These are phyloP conservation scores for Lactarius evosmus DNA, from an alignment of 768 basidiomycete genomes.

Conservation along the genomic window DNA sequence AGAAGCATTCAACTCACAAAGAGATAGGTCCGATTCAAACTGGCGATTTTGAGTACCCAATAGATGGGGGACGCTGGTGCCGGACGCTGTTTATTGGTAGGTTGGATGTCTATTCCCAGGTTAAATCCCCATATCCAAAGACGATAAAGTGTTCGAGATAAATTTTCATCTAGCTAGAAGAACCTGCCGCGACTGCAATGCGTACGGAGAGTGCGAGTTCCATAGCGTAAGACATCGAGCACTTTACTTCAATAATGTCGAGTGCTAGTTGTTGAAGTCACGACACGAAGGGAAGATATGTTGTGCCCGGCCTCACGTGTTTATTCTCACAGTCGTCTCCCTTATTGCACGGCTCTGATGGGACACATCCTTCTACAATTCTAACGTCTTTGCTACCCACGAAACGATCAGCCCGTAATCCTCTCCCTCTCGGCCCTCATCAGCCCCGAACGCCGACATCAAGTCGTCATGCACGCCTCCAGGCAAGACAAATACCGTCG, in stretches of 20 bases:
- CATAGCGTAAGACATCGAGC: too few relatives aligned
- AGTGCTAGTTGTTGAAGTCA: too few relatives aligned
- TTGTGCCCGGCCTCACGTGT: too few relatives aligned
- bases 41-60: constrained; percentile 56
- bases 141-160: constrained; percentile 86
- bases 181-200: constrained; percentile 67
- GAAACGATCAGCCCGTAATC: constrained; percentile 3
- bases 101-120: constrained; percentile 90
- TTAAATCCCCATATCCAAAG: constrained; percentile 87
- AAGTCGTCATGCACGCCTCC: constrained; percentile 23
- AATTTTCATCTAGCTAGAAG: constrained; percentile 98
- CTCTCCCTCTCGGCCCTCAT: constrained; percentile 5
- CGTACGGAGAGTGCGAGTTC: constrained; percentile 48
- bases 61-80: constrained; percentile 85
- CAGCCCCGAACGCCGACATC: background rate
- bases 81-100: constrained; percentile 73
- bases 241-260: too few relatives aligned
- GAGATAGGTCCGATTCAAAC: constrained; percentile 51
- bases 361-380: background rate
- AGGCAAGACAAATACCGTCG: constrained; percentile 3
- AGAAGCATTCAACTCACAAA: constrained; percentile 52
- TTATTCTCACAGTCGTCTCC: background rate
- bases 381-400: background rate
- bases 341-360: too few relatives aligned
- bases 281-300: too few relatives aligned